These are phyloP conservation scores for Alternaria brassicicola DNA, from an alignment of 2,329 filamentous ascomycete genomes.

Conservation along the genomic window DNA sequence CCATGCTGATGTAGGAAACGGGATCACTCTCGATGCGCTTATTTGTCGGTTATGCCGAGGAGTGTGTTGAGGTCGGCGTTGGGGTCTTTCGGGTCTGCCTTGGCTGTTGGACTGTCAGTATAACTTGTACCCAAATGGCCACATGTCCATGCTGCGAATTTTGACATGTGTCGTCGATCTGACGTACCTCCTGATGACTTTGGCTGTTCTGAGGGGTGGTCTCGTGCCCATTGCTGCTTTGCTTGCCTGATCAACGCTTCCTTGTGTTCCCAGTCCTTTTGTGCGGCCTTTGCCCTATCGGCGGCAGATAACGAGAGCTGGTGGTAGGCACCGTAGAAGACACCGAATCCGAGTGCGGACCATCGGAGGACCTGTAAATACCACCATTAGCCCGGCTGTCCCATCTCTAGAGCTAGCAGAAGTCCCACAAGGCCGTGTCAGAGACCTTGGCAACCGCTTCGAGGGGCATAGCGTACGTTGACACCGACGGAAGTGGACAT, in stretches of 20 bases:
- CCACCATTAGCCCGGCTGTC: constrained; percentile 30
- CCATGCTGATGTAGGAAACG: constrained; percentile 32
- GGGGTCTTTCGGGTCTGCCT: constrained; percentile 76
- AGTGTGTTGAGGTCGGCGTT: constrained; percentile 89
- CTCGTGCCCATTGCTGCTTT: constrained; percentile 87
- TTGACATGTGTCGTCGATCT: background rate
- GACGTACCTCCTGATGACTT: constrained; percentile 41
- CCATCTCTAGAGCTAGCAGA: constrained; percentile 10
- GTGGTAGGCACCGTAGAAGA: constrained; percentile 96
- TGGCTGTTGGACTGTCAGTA: constrained; percentile 47
- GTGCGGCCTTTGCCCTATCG: constrained; percentile 71
- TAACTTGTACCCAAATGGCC: background rate
- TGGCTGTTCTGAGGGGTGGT: constrained; percentile 56
- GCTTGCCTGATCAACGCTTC: constrained; percentile 89
- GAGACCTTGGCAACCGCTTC: background rate
- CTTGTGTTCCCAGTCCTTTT: constrained; percentile 90
- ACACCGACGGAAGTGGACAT: constrained; percentile 58
- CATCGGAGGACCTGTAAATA: constrained; percentile 85
- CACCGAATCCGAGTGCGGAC: constrained; percentile 86
- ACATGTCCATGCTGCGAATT: background rate
- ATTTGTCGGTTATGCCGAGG: constrained; percentile 48
- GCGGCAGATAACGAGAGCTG: constrained; percentile 78
- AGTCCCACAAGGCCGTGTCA: background rate
- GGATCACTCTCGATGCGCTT: constrained; percentile 15
- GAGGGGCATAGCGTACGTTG: constrained; percentile 54